Base-by-base conservation (phyloP, 352 stramenopile species). In the Globisporangium spinosum region DNA sequence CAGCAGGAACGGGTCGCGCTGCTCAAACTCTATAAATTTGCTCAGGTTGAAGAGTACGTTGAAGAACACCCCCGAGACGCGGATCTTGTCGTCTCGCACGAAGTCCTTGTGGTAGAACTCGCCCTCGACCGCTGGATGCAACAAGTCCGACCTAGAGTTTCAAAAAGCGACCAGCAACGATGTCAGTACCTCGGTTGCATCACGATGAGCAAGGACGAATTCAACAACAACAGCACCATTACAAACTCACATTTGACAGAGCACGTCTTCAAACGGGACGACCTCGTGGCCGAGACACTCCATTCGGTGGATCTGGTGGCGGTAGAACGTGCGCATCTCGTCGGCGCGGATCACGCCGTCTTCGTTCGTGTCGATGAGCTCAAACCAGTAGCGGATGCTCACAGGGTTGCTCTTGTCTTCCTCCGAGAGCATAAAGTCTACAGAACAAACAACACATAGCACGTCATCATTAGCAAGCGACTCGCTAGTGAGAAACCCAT, bases 11-110 rank as follows among this genome's bases (percentile, higher is more conserved):
- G 97, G 97, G 79, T 99, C 98, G 23, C 97, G 85, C 75, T 98
- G 93, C 81, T 99, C 98, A 78, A 99, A 99, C 65, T 97, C 89
- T 54, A 99, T 97, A 65, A 99, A 99, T 76, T 99, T 99, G 91
- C 98, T 99, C 45, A 99, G 80, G 79, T 99, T 99, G 86, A 99
- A 99, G 25, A 99, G 83, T 38, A 98, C 97, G 81, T 99, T 98
- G 81, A 99, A 99, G 57, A 99, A 94, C 27, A 98, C 96, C 23
- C 98, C 98, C 0, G 94, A 95, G 23, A 99, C 76, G 40, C 88
- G 87, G 60, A 96, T 94, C 73, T 94, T 94, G 76, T 96, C 88
- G 17, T 85, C 76, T n/a, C 85, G 85, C 47, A 89, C 82, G 40
- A 96, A 91, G 43, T 96, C 88, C 23, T 77, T 76, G 66, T 89